phyloP scores from a whole-genome alignment of 352 stramenopile species.

The Phytophthora foliorum region DNA sequence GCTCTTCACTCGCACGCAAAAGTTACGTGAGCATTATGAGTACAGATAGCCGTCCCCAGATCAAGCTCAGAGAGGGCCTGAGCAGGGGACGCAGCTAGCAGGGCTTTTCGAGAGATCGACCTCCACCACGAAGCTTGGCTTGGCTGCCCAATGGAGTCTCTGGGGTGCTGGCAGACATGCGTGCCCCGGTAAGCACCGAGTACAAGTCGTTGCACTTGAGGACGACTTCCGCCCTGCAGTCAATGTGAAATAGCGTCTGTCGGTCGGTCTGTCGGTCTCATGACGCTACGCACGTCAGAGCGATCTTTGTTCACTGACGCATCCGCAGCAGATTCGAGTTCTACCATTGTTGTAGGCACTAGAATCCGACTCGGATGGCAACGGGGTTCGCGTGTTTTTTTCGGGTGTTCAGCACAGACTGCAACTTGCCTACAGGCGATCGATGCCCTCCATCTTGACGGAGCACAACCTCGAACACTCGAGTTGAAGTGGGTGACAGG shows the following conservation, averaged over 20 bases:
- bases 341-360: background rate
- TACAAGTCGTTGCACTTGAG: background rate
- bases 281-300: no score
- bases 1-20: background rate
- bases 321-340: slow-evolving; percentile 3
- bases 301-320: background rate
- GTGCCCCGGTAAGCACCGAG: no score
- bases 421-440: background rate
- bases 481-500: background rate
- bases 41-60: background rate
- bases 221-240: background rate
- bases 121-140: no score
- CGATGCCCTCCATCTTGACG: background rate
- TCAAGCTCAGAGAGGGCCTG: no score
- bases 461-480: background rate
- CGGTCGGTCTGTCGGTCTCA: no score
- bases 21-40: no score
- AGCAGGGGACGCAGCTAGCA: no score
- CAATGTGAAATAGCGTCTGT: no score
- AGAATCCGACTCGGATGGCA: slow-evolving; percentile 1
- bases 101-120: no score
- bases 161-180: no score
- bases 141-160: no score
- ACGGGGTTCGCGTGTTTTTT: background rate
- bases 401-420: background rate